Evolutionary conservation across 805 yeast genomes (phyloP), one percentile per base, ranked within the genome.

Genomic region (Yarrowia osloensis): DNA sequence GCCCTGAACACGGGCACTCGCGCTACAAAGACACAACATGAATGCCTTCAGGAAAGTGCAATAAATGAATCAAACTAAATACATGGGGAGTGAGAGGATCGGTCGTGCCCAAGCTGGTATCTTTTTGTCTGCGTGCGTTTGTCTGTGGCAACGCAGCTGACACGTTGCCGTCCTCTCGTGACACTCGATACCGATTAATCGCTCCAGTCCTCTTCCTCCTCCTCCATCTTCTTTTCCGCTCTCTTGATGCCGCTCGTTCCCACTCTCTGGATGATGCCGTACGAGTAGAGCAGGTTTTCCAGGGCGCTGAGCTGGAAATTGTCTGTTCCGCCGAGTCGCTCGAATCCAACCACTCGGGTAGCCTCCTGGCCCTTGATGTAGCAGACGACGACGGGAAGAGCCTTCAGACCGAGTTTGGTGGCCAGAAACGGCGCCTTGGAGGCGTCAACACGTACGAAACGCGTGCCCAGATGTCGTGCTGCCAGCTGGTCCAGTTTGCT

Each of bases 351-450:
- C 5, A 90, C 72, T 69, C 90, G 77, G 15, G 82, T 81, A 4
- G 79, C 73, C 71, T 89, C 94, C 50, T 81, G 76, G 0, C 93
- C 93, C 40, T 82, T 78, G 13, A 77, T 78, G 73, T 87, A 91
- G 9, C 86, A 79, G 1, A 88, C 76, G 2, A 90, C 86, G 70
- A 86, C 87, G 0, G 97, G 97, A 5, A 91, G 79, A 12, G 88
- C 86, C 73, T 88, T 85, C 61, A 91, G 81, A 2, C 80, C 78
- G 44, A 91, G 80, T 73, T 85, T 86, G 2, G 85, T 77, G 4
- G 86, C 91, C 52, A 91, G 77, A 73, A 91, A 91, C 3, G 96
- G 92, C 1, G 93, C 89, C 42, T 82, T 77, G 39, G 80, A 83
- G 0, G 90, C 97, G 66, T 82, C 79, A 4, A 89, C 82, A 54